Evolutionary conservation across 2,329 filamentous ascomycete genomes (phyloP).

Genomic region (Dothiorella sarmentorum): DNA sequence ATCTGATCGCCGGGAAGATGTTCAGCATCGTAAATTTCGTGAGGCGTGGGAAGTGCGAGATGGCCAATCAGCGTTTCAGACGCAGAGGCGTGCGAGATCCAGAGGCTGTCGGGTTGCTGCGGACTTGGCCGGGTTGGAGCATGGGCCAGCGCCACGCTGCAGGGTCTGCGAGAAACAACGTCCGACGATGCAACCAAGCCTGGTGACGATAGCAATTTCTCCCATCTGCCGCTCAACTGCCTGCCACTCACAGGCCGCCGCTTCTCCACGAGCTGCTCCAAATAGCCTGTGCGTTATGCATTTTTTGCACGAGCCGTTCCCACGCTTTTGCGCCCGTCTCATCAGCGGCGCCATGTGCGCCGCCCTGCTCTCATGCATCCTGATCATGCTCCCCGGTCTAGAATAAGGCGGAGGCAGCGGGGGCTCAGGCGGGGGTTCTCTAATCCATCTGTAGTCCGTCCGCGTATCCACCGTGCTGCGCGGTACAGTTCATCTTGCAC

Average conservation of each 20-base stretch:
- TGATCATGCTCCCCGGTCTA: neutral
- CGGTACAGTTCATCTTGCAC: neutral
- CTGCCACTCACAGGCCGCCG: neutral
- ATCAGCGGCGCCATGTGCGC: neutral
- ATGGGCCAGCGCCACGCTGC: constrained; percentile 6
- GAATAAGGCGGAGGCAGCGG: neutral
- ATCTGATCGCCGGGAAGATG: constrained; percentile 11
- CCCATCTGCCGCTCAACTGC: neutral
- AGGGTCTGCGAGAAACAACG: neutral
- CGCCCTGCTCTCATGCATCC: neutral
- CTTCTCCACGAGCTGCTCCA: neutral
- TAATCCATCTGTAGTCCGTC: neutral
- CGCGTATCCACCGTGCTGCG: neutral
- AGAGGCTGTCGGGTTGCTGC: constrained; percentile 5
- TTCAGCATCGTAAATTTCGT: neutral
- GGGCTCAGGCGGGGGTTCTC: neutral
- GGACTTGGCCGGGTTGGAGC: neutral
- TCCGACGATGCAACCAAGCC: neutral
- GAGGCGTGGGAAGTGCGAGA: neutral
- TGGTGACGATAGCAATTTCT: neutral
- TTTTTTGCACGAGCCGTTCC: neutral
- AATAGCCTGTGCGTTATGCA: neutral
- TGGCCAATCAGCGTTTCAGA: neutral
- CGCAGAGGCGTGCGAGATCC: neutral
- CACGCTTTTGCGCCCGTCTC: neutral